Base-by-base conservation (phyloP, 768 basidiomycete species). In the Tylopilus subfusipes region DNA sequence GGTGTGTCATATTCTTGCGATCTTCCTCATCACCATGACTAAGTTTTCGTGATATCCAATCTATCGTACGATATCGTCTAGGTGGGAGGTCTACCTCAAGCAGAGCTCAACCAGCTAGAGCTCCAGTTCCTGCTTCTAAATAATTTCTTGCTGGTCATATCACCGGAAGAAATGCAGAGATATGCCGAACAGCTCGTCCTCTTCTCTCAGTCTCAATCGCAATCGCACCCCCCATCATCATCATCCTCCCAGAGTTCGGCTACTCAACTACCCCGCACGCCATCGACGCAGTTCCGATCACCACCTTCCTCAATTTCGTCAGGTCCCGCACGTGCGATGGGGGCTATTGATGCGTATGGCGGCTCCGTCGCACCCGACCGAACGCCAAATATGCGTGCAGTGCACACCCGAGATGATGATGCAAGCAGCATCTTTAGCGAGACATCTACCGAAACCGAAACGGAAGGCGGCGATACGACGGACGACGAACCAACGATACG, bases 81-180 rank as follows among this genome's bases (percentile, higher is more conserved):
- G 93, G 96, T 99, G 57, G 97, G 97, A 40, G 97, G 97, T 24
- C 81, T 99, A 0, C 97, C 97, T 0, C 83, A 91, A 54, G 77
- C 86, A 33, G 93, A 96, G 68, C 83, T 99, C 47, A 98, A 99
- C 70, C 92, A 95, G 65, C 85, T 99, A 48, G 97, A 99, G 66
- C 85, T 99, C 2, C 97, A 98, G 61, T 99, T 99, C 68, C 79
- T 98, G 6, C 86, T 98, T 7, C 81, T 98, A 9, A 99, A 98
- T 72, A 92, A 98, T 74, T 99, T 99, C 66, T 77, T 84, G 16
- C 80, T 99, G 49, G 88, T 89, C 63, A 91, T 99, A 63, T 84
- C 88, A 2, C 77, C 82, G 10, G 84, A 88, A 18, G 96, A 98
- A 72, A 93, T 98, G 89, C 93, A 97, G 70, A 82, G 84, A 50